phyloP scores from a whole-genome alignment of 306 rosid species.

The Fagus sylvatica region DNA sequence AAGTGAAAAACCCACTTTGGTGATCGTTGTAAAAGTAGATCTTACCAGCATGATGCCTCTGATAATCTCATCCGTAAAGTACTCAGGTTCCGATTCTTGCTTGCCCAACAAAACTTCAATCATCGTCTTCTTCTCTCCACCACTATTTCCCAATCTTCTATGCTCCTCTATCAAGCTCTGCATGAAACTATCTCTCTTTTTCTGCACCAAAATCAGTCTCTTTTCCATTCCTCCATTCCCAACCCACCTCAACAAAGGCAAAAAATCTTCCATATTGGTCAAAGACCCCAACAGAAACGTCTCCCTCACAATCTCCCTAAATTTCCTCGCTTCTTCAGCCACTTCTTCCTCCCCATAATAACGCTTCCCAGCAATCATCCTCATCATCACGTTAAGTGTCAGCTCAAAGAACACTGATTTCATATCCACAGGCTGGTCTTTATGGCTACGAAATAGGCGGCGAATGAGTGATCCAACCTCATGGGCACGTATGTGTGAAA shows the following conservation, averaged over 20 bases:
- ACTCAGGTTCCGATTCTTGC: conserved; percentile 33
- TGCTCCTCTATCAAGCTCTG: conserved; percentile 25
- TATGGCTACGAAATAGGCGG: not conserved
- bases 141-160: not conserved
- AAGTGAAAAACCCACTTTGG: not conserved
- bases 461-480: conserved; percentile 32
- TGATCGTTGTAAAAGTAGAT: not conserved
- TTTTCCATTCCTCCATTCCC: conserved; percentile 19
- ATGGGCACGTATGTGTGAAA: conserved; percentile 20
- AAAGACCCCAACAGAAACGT: not conserved
- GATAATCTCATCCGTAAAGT: conserved; percentile 29
- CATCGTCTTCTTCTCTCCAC: conserved; percentile 7
- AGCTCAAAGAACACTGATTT: conserved; percentile 17
- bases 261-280: conserved; percentile 8
- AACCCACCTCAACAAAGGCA: not conserved
- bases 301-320: not conserved
- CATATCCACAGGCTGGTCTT: conserved; percentile 11
- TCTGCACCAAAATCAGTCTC: conserved; percentile 15
- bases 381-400: not conserved
- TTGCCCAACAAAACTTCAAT: conserved; percentile 22
- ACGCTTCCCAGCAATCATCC: not conserved
- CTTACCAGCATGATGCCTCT: conserved; percentile 32
- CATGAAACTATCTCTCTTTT: conserved; percentile 21
- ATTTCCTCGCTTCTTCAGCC: not conserved
- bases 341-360: not conserved